Percentiles rank a stretch among this genome's conserved stretches.
These are phyloP conservation scores for Gossypium laxum DNA, from an alignment of 441 rosid species.

Conservation along the genomic window DNA sequence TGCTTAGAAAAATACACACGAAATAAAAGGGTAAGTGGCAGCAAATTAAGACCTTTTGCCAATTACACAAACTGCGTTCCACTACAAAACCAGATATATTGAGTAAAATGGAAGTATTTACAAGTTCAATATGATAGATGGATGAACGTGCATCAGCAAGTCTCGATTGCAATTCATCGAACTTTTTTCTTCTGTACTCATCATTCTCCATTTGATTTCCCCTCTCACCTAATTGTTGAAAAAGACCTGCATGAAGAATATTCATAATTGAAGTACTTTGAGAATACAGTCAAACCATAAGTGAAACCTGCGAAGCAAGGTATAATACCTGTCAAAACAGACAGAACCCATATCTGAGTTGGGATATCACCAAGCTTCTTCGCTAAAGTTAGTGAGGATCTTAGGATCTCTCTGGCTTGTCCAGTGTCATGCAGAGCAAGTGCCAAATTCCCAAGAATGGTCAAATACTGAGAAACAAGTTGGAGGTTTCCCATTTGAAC, in stretches of 20 bases:
- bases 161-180: conserved; percentile 64
- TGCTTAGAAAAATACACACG: conserved; percentile 24
- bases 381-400: conserved; percentile 79
- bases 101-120: conserved; percentile 16
- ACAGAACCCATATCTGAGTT: conserved; percentile 88
- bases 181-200: conserved; percentile 56
- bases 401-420: conserved; percentile 86
- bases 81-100: neutral
- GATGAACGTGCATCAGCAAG: conserved; percentile 82
- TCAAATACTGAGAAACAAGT: conserved; percentile 82
- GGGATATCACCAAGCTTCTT: conserved; percentile 83
- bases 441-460: conserved; percentile 81
- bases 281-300: neutral
- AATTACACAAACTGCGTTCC: neutral
- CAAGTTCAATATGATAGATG: conserved; percentile 74
- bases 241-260: conserved; percentile 40
- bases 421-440: conserved; percentile 78
- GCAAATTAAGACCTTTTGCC: neutral
- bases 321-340: conserved; percentile 61
- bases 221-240: conserved; percentile 57
- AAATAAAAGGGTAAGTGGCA: conserved; percentile 8
- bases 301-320: neutral
- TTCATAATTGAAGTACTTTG: neutral
- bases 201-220: conserved; percentile 90
- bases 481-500: conserved; percentile 88